Conservation (phyloP, 1,284 basidiomycete genomes). For the Microbotryum silenes-acaulis region DNA sequence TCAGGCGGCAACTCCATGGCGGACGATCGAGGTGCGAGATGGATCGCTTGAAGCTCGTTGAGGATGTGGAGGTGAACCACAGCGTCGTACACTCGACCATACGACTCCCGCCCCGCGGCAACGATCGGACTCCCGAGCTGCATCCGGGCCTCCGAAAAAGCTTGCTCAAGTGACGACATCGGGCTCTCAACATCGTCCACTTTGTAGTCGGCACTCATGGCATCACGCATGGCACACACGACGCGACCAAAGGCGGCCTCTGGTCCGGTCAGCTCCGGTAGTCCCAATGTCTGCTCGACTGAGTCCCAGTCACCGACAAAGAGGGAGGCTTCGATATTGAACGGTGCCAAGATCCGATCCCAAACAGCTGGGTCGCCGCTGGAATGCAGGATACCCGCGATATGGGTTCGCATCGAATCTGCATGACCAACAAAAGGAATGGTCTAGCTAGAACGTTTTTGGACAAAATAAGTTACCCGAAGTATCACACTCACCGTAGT, state of each 20-base stretch:
- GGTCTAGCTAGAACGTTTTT: not conserved
- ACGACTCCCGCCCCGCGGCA: constrained; percentile 68
- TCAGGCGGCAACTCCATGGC: not conserved
- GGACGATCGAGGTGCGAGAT: constrained; percentile 41
- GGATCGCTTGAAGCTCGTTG: constrained; percentile 78
- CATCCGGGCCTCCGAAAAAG: constrained; percentile 62
- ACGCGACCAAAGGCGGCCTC: constrained; percentile 73
- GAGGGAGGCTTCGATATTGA: constrained; percentile 89
- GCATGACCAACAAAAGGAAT: constrained; percentile 1
- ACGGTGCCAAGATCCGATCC: constrained; percentile 68
- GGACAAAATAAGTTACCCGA: not conserved
- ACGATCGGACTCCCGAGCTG: constrained; percentile 72
- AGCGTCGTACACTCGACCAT: constrained; percentile 79
- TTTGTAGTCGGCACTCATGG: not conserved
- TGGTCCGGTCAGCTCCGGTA: constrained; percentile 47
- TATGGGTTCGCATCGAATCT: constrained; percentile 95
- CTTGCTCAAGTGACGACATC: constrained; percentile 34
- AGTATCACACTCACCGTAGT: constrained; percentile 65
- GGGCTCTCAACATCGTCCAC: constrained; percentile 3
- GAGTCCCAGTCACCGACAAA: constrained; percentile 90
- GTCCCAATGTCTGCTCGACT: constrained; percentile 56
- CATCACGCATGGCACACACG: constrained; percentile 63
- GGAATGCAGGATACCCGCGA: constrained; percentile 72
- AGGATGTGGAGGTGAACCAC: constrained; percentile 79
- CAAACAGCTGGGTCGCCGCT: constrained; percentile 64